Evolutionary conservation across 2,329 filamentous ascomycete species (phyloP).

Genomic region (Calonectria pteridis): DNA sequence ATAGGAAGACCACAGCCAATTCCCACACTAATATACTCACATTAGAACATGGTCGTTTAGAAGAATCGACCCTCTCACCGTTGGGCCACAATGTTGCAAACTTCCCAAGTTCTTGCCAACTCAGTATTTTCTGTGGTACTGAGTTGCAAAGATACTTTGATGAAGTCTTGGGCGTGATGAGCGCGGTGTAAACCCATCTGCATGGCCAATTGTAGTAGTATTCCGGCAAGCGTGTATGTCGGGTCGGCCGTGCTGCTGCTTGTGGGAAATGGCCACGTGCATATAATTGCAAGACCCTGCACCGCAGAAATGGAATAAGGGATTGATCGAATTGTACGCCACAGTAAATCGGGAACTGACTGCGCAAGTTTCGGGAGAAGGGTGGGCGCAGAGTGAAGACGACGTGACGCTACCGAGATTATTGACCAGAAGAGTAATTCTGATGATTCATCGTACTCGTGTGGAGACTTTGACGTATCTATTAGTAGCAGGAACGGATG

Average conservation of each 20-base stretch:
- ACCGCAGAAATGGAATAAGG: conserved; percentile 1
- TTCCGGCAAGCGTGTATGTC: conserved; percentile 41
- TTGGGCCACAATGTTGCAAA: background rate
- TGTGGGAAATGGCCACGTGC: conserved; percentile 45
- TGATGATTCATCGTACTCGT: background rate
- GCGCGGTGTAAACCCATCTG: conserved; percentile 45
- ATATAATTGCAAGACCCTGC: conserved; percentile 43
- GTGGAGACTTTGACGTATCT: background rate
- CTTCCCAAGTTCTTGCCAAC: conserved; percentile 25
- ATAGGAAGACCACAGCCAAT: conserved; percentile 19
- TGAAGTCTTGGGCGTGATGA: conserved; percentile 35
- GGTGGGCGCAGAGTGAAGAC: background rate
- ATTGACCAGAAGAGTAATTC: background rate
- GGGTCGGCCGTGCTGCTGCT: conserved; percentile 38
- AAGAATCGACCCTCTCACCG: conserved; percentile 10
- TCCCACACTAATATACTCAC: background rate
- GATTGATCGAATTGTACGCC: background rate
- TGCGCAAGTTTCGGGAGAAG: background rate
- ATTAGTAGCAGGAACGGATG: background rate
- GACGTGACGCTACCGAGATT: background rate
- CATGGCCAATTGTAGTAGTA: conserved; percentile 45
- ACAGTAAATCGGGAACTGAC: background rate
- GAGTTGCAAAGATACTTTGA: conserved; percentile 13
- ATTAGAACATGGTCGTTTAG: background rate
- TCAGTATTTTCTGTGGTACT: conserved; percentile 13